Conservation (phyloP, 202 grass and related monocot species). For the Cymbopogon flexuosus region DNA sequence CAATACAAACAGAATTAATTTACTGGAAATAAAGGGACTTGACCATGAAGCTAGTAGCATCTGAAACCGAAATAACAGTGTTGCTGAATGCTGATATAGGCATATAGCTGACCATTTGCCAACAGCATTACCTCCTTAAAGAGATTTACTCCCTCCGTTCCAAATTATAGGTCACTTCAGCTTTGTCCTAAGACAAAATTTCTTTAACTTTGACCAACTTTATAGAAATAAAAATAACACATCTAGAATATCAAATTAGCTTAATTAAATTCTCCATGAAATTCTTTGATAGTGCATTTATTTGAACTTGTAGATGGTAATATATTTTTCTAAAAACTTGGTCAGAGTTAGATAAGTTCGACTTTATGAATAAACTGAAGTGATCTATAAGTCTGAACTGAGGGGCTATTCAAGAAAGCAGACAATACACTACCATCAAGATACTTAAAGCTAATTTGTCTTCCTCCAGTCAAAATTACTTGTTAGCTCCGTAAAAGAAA, state of each 20-base stretch:
- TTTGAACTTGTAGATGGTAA: neutral
- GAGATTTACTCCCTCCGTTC: neutral
- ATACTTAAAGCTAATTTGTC: neutral
- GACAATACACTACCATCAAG: neutral
- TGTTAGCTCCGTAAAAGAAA: neutral
- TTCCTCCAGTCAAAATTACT: neutral
- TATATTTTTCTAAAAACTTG: neutral
- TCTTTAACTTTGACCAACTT: neutral
- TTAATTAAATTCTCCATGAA: neutral
- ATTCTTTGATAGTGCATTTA: neutral
- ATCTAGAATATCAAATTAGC: neutral
- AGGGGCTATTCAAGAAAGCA: neutral
- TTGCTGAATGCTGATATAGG: neutral
- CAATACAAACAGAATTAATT: neutral
- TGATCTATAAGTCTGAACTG: neutral
- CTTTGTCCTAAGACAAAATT: neutral
- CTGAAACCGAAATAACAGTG: neutral
- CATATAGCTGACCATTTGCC: neutral
- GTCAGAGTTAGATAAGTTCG: neutral
- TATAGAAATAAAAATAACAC: neutral
- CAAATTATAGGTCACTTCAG: neutral
- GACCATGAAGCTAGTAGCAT: neutral
- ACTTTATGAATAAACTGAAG: neutral
- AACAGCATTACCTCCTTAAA: neutral
- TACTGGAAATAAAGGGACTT: conserved; percentile 10